These are phyloP conservation scores for Rhodomyrtus psidioides DNA, from an alignment of 441 rosid species.

Conservation along the genomic window DNA sequence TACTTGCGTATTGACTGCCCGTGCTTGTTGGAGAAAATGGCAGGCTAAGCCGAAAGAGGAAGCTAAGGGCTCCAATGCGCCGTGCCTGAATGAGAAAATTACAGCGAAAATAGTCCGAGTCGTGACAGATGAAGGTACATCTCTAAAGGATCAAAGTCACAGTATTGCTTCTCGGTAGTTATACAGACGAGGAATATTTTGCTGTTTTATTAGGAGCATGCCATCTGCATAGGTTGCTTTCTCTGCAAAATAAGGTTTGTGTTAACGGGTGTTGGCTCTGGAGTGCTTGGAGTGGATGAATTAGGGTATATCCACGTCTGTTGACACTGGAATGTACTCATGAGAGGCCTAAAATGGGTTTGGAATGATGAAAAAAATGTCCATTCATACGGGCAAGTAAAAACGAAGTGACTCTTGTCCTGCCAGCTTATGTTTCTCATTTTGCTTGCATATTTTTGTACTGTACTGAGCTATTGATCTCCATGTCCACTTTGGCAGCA, in stretches of 20 bases:
- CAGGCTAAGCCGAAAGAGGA: conserved; percentile 33
- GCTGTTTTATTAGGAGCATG: neutral
- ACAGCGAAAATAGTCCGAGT: conserved; percentile 34
- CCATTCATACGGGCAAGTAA: neutral
- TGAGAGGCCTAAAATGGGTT: neutral
- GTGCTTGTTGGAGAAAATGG: neutral
- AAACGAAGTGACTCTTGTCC: neutral
- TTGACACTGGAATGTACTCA: neutral
- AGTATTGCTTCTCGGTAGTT: neutral
- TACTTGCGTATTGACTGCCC: neutral
- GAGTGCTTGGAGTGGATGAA: neutral
- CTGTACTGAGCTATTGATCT: neutral
- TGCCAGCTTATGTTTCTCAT: neutral
- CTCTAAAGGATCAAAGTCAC: neutral
- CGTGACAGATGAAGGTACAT: conserved; percentile 46
- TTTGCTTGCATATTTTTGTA: neutral
- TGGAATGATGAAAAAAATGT: neutral
- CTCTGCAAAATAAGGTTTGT: neutral
- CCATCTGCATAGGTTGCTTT: neutral
- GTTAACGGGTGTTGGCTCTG: neutral
- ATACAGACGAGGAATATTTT: neutral
- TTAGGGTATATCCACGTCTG: neutral
- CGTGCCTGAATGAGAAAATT: conserved; percentile 37
- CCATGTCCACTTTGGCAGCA: neutral
- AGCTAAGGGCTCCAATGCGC: conserved; percentile 18